Conservation (phyloP, 106 monocot genomes). For the Phalaenopsis aphrodite region DNA sequence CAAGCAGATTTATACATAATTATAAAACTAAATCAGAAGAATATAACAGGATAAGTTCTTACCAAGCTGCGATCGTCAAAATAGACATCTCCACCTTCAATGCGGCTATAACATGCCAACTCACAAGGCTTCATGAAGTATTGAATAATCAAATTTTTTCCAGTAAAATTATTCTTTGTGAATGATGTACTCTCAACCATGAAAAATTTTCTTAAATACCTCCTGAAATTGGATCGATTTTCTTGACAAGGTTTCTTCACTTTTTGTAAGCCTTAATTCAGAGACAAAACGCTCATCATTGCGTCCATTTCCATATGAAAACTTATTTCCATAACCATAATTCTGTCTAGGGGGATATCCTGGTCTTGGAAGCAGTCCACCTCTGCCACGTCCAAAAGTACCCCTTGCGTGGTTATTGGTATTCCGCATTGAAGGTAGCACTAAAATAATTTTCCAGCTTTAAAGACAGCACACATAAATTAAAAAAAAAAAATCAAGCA, state of each 20-base stretch:
- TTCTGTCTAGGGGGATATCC: conserved; percentile 58
- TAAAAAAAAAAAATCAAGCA: neutral
- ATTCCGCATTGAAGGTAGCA: conserved; percentile 51
- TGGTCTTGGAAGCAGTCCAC: conserved; percentile 79
- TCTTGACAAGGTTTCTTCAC: conserved; percentile 94
- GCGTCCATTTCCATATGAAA: conserved; percentile 62
- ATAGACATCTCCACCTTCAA: conserved; percentile 75
- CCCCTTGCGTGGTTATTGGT: conserved; percentile 56
- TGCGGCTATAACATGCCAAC: conserved; percentile 86
- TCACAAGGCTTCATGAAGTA: conserved; percentile 68
- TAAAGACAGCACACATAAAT: neutral
- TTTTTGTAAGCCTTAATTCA: conserved; percentile 85
- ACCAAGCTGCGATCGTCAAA: conserved; percentile 96
- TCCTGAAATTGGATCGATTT: conserved; percentile 81
- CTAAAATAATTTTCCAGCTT: conserved; percentile 19
- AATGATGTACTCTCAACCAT: neutral
- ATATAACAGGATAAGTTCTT: conserved; percentile 14
- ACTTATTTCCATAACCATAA: conserved; percentile 73
- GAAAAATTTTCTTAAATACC: conserved; percentile 29
- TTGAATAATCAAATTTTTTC: neutral
- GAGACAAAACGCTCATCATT: conserved; percentile 90
- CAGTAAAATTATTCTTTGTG: neutral
- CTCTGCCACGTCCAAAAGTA: conserved; percentile 68
- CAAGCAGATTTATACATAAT: neutral
- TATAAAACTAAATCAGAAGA: neutral